Evolutionary conservation across 148 eudicot genomes (phyloP).

Genomic region (Mesembryanthemum crystallinum): DNA sequence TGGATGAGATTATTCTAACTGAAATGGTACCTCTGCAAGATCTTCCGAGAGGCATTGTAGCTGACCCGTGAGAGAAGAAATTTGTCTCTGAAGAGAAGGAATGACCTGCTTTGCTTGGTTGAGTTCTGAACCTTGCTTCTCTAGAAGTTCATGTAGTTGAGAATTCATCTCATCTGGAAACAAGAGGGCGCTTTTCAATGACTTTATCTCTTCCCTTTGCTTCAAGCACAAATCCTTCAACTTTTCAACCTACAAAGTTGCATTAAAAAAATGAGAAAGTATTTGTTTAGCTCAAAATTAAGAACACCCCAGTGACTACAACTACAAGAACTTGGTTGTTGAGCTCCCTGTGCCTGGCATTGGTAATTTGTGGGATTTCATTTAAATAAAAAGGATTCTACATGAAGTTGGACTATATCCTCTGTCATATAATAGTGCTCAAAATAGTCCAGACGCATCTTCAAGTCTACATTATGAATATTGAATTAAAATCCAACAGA

Average conservation of each 20-base stretch:
- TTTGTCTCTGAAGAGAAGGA: conserved; percentile 74
- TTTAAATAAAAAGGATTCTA: background rate
- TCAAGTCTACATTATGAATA: too few relatives aligned
- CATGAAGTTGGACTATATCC: background rate
- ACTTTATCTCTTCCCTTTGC: conserved; percentile 92
- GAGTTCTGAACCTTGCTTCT: conserved; percentile 72
- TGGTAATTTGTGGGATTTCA: background rate
- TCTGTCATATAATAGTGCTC: too few relatives aligned
- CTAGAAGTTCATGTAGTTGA: conserved; percentile 57
- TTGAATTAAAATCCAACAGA: too few relatives aligned
- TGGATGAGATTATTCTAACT: background rate
- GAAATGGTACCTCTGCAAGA: conserved; percentile 63
- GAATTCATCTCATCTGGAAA: conserved; percentile 75
- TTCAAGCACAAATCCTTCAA: conserved; percentile 84
- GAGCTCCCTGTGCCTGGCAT: too few relatives aligned
- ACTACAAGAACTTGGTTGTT: too few relatives aligned
- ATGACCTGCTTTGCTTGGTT: conserved; percentile 77
- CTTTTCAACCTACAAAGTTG: conserved; percentile 67
- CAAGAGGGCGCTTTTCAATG: conserved; percentile 69
- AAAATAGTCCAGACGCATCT: too few relatives aligned
- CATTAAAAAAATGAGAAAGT: background rate
- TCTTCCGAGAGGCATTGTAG: conserved; percentile 76
- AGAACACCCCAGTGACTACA: background rate
- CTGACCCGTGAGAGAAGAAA: conserved; percentile 83
- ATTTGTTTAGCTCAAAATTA: background rate